Base-by-base conservation (phyloP, 2,329 filamentous ascomycete genomes). In the Trichoderma atrobrunneum region DNA sequence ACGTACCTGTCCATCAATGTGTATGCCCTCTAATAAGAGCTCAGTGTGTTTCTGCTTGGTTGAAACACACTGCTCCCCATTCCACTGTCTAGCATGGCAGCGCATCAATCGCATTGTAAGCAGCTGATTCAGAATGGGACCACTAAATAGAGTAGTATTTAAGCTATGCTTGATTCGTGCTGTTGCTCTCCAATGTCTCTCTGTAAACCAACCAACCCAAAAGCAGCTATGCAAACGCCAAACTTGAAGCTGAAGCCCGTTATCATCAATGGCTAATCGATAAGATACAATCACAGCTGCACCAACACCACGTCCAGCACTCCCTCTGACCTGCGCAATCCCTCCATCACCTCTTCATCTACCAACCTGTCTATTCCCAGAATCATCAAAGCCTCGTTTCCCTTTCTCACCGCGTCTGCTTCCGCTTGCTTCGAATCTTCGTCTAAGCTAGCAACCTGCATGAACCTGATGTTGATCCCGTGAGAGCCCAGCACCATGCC, bases 391-490 rank as follows among this genome's bases (percentile, higher is more conserved):
- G 93, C 93, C 81, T 95, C 72, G 18, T 72, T 73, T 0, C 21
- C 83, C 32, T 80, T 82, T 48, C 56, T 70, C 28, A 63, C 71
- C 32, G 71, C 64, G 18, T 30, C 43, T 12, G 34, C 14, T 16
- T 56, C 39, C 1, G 6, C 66, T n/a, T 70, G 72, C 43, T 62
- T 71, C 34, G 73, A 71, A 60, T 74, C 73, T 66, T 73, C 71
- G 72, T 80, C 85, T 74, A 92, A 79, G 18, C 85, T 84, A 3
- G 87, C 87, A 2, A 95, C 93, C 78, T 89, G 90, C 93, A 95
- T 96, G 78, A 91, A 94, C 60, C 87, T 88, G 79, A 95, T 93
- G 77, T 96, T 96, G 67, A 96, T 89, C 0, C 89, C 89, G 48
- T 91, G 87, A 48, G 85, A 86, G 0, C 93, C 93, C 30, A 95